These are phyloP conservation scores for Collybiopsis luxurians DNA, from an alignment of 768 basidiomycete species.

Conservation along the genomic window DNA sequence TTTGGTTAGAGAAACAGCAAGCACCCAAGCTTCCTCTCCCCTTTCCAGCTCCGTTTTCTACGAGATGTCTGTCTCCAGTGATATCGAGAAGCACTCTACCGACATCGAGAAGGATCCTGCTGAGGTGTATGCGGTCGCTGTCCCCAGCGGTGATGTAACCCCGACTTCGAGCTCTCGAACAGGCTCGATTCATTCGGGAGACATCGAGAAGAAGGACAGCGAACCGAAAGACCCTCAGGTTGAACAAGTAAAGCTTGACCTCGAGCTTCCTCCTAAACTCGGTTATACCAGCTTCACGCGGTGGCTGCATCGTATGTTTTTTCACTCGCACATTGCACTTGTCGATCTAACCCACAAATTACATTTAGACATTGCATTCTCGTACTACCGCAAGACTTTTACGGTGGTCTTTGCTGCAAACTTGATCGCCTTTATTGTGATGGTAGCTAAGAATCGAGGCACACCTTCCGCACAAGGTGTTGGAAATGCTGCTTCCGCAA, in stretches of 20 bases:
- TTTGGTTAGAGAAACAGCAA: neutral
- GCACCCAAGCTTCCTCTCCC: neutral
- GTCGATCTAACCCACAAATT: neutral
- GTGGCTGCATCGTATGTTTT: constrained; percentile 15
- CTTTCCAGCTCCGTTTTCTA: too few relatives aligned
- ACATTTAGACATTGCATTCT: constrained; percentile 16
- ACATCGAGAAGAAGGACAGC: constrained; percentile 1
- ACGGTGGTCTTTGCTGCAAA: constrained; percentile 50
- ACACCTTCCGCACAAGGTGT: constrained; percentile 34
- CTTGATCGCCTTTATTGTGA: constrained; percentile 42
- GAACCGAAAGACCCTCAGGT: neutral
- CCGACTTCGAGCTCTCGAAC: neutral
- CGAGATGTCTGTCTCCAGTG: neutral
- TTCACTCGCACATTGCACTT: neutral
- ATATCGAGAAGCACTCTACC: neutral
- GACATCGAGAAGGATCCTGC: neutral
- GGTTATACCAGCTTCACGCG: constrained; percentile 13
- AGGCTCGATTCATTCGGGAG: neutral
- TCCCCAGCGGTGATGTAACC: neutral
- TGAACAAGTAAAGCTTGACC: neutral
- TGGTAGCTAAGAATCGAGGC: constrained; percentile 31
- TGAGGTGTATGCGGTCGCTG: too few relatives aligned
- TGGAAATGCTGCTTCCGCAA: constrained; percentile 37
- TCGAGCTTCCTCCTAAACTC: constrained; percentile 14
- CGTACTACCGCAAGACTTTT: constrained; percentile 52